A percentile compares a stretch with the other conserved stretches of the same genome.
phyloP scores from a whole-genome alignment of 129 eudicot genomes.

The Ambrosia artemisiifolia region DNA sequence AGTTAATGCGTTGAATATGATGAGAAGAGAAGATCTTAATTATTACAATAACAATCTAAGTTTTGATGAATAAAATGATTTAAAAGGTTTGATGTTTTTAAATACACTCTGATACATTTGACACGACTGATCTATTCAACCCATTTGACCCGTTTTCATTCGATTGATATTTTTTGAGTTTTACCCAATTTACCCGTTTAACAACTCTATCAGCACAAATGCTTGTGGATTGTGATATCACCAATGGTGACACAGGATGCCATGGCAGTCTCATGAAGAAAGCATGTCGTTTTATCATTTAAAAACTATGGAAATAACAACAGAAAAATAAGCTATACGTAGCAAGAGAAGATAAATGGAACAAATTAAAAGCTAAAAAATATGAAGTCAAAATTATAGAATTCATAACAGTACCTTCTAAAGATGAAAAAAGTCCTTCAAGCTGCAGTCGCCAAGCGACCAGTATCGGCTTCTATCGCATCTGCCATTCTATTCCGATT shows the following conservation, averaged over 20 bases:
- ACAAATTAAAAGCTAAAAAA: conserved; percentile 15
- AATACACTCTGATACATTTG: too few relatives aligned
- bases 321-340: conserved; percentile 42
- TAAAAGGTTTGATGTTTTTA: conserved; percentile 33
- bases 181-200: conserved; percentile 32
- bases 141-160: too few relatives aligned
- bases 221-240: too few relatives aligned
- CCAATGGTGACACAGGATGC: conserved; percentile 41
- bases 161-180: not conserved
- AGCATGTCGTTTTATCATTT: conserved; percentile 34
- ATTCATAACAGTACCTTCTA: conserved; percentile 23
- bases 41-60: not conserved
- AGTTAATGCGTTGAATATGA: not conserved
- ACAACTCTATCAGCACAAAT: conserved; percentile 42
- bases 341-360: conserved; percentile 34
- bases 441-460: conserved; percentile 50
- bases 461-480: conserved; percentile 48
- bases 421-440: conserved; percentile 34
- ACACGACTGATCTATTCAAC: too few relatives aligned
- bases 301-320: conserved; percentile 36
- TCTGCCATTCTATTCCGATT: conserved; percentile 44
- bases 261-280: conserved; percentile 51
- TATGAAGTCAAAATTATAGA: conserved; percentile 35
- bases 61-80: conserved; percentile 28
- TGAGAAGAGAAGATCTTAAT: not conserved